These are phyloP conservation scores for Ramalina intermedia DNA, from an alignment of 495 filamentous ascomycete genomes.

Conservation along the genomic window DNA sequence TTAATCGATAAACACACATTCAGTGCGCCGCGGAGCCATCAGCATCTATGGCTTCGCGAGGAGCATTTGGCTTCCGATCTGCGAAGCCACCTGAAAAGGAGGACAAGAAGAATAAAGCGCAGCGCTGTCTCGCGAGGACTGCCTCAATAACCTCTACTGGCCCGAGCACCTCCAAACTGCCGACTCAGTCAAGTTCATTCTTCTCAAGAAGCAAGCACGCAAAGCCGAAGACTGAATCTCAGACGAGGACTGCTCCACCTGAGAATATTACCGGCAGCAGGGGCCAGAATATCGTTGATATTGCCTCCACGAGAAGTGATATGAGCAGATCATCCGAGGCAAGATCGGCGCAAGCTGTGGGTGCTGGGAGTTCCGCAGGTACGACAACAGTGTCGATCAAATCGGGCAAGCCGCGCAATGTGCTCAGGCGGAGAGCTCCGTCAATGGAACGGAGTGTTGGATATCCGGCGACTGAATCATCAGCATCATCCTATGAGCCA, in stretches of 20 bases:
- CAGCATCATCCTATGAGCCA: slow-evolving; percentile 10
- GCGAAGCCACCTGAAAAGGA: slow-evolving; percentile 12
- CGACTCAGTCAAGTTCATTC: slow-evolving; percentile 11
- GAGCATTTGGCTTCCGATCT: slow-evolving; percentile 15
- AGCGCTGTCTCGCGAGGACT: slow-evolving; percentile 5
- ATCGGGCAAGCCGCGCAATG: slow-evolving; percentile 8
- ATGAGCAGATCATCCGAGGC: neutral
- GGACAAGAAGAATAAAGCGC: slow-evolving; percentile 8
- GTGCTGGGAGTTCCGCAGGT: neutral
- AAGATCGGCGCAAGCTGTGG: neutral
- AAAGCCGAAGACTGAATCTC: neutral
- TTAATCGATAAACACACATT: slow-evolving; percentile 1
- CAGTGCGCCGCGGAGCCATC: slow-evolving; percentile 7
- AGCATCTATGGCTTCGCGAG: slow-evolving; percentile 15
- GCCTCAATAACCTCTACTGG: slow-evolving; percentile 11
- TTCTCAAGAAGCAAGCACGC: slow-evolving; percentile 13
- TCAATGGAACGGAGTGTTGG: slow-evolving; percentile 9
- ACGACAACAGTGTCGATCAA: slow-evolving; percentile 2
- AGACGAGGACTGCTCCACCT: neutral
- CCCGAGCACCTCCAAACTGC: slow-evolving; percentile 8
- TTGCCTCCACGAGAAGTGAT: slow-evolving; percentile 1
- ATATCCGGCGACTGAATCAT: slow-evolving; percentile 14
- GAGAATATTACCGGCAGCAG: slow-evolving; percentile 2
- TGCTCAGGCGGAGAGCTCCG: slow-evolving; percentile 14
- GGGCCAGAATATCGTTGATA: neutral